Base-by-base conservation (phyloP, 2,329 filamentous ascomycete genomes). In the Ceratocystis papillata region DNA sequence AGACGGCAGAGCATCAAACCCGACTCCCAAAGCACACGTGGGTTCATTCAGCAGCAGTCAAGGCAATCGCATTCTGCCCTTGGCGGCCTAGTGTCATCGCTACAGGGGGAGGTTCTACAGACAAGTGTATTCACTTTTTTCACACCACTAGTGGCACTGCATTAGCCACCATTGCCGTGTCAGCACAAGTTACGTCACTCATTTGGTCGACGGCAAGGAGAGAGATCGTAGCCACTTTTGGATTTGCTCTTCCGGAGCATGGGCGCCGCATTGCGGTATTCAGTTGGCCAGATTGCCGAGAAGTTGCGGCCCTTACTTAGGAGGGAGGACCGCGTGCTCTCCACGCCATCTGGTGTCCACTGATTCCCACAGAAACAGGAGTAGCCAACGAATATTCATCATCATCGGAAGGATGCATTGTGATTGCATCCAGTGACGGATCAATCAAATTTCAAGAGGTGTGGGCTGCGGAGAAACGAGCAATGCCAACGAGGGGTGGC, bases 381-480 rank as follows among this genome's bases (percentile, higher is more conserved):
- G 69, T 69, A 57, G 67, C 71, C 25, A 70, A 68, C n/a, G 70
- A 70, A 28, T 70, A 71, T 63, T 62, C 67, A 59, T 70, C 68
- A 68, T 71, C 64, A 53, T 70, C 66, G 67, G 72, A 79, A 72
- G 76, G 71, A 0, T 96, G 91, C 73, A 87, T 99, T 70, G 88
- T 96, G 20, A 88, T 99, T 64, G 93, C 92, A 17, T 88, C 90
- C 55, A 96, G 91, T 72, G 92, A 97, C 75, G 87, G 90, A 73
- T 95, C 85, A 71, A 88, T 97, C 75, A 94, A 94, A 73, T 97
- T 97, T 72, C 91, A 97, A 74, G 92, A 97, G 76, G 85, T 99
- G 10, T 97, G 92, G 94, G 81, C 55, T 33, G 12, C 55, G 33
- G 55, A 59, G 8, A 59, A 89, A 88, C 12, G 89, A 90, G 3